phyloP scores from a whole-genome alignment of 176 grass and related monocot genomes.

The Rhipidocladum racemiflorum region DNA sequence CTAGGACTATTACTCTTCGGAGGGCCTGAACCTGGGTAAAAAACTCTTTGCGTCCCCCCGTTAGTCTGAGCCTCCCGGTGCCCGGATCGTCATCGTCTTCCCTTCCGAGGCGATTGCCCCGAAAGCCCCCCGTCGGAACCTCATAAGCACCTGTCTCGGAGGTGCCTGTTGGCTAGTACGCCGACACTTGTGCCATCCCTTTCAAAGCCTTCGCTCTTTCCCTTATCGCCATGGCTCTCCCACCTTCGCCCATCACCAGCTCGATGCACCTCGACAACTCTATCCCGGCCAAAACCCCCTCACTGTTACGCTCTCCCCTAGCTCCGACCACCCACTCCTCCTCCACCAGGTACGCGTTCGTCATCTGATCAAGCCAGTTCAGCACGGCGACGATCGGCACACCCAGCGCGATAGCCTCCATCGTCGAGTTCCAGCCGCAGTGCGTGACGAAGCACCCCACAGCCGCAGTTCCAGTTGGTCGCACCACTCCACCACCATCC shows the following conservation, averaged over 20 bases:
- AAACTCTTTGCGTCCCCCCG: too few species aligned
- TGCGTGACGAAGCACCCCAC: slow-evolving; percentile 71
- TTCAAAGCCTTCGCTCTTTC: slow-evolving; percentile 9
- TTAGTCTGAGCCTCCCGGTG: too few species aligned
- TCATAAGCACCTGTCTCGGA: too few species aligned
- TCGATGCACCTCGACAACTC: slow-evolving; percentile 61
- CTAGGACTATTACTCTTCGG: too few species aligned
- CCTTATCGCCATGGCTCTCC: slow-evolving; percentile 32
- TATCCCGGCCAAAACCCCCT: slow-evolving; percentile 22
- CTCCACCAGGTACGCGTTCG: slow-evolving; percentile 27
- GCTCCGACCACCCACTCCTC: slow-evolving; percentile 36
- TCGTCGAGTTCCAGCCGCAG: slow-evolving; percentile 62
- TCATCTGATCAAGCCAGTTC: slow-evolving; percentile 37
- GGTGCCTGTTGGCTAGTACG: too few species aligned
- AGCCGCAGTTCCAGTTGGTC: slow-evolving; percentile 47
- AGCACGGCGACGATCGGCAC: slow-evolving; percentile 39
- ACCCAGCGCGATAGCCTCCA: slow-evolving; percentile 39
- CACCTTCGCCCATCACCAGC: slow-evolving; percentile 42
- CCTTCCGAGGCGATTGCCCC: too few species aligned
- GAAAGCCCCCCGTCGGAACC: too few species aligned
- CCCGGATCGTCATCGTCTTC: too few species aligned
- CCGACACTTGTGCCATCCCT: neutral
- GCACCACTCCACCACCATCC: slow-evolving; percentile 54
- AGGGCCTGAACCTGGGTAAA: too few species aligned
- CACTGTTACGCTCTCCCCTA: neutral